Base-by-base conservation (phyloP, 2,329 filamentous ascomycete species). In the Phyllachora maydis region DNA sequence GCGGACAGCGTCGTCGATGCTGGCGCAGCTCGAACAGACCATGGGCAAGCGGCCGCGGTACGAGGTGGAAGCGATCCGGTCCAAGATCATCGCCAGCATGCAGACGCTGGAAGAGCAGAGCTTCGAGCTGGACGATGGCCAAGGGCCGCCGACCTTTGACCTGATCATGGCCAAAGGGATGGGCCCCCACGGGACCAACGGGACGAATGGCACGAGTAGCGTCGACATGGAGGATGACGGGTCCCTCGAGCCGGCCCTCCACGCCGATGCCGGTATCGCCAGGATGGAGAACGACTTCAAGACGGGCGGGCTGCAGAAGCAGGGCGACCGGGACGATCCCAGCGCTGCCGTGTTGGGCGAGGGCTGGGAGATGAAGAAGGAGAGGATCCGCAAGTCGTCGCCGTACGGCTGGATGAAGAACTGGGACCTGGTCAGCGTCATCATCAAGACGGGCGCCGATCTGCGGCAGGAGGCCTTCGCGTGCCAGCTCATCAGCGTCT, bases 271-370 rank as follows among this genome's bases (percentile, higher is more conserved):
- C 7, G 78, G 78, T 28, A 69, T 74, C 25, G 78, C 77, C 26
- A 64, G 78, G 27, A 88, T 88, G 78, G 78, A 88, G 42, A 88
- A 88, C 40, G 78, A 88, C 41, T 65, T 81, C 45, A 85, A 82
- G 52, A 88, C 78, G 9, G 78, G 76, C 32, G 78, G 78, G 26
- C 69, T 88, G 9, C 73, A 77, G 40, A 65, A 75, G 24, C 75
- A 77, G 39, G 76, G 76, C 16, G 78, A 88, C 43, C 69, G 78
- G 18, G 78, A 88, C 38, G 78, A 88, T 40, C 78, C 78, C 19
- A 83, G 76, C 37, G 78, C 78, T 17, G 78, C 78, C 7, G 79
- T 79, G 4, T 85, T 88, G 45, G 78, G 79, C 28, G 78, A 88
- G 47, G 78, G 78, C 11, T 88, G 78, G 78, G 67, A 74, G 35